phyloP scores from a whole-genome alignment of 75 land plant species.

The Isoetes taiwanensis region DNA sequence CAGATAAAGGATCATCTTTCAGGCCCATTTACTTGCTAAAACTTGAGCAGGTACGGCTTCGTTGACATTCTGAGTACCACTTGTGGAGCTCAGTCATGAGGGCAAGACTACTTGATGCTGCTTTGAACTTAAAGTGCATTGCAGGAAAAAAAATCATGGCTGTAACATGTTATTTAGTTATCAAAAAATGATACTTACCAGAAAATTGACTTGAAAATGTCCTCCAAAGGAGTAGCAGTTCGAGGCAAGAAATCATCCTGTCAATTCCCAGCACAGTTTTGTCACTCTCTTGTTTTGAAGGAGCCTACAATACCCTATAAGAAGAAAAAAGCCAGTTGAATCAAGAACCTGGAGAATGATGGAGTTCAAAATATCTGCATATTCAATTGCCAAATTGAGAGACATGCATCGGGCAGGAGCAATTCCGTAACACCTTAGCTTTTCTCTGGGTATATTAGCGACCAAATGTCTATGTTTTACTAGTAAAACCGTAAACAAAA shows the following conservation, averaged over 20 bases:
- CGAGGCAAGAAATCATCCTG: constrained; percentile 8
- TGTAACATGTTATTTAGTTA: too few relatives aligned
- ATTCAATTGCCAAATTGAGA: not conserved
- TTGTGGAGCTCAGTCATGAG: too few relatives aligned
- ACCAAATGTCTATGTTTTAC: not conserved
- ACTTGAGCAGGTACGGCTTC: too few relatives aligned
- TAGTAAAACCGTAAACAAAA: not conserved
- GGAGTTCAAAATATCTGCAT: not conserved
- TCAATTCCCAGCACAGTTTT: too few relatives aligned
- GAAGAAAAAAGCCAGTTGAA: not conserved
- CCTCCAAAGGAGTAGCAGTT: constrained; percentile 1
- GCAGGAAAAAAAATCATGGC: too few relatives aligned
- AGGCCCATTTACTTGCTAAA: too few relatives aligned
- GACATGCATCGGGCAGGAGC: constrained; percentile 9
- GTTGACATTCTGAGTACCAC: too few relatives aligned
- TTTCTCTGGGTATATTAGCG: not conserved
- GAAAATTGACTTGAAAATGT: not conserved
- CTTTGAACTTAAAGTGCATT: too few relatives aligned
- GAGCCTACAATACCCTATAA: not conserved
- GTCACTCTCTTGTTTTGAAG: too few relatives aligned
- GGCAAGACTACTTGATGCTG: too few relatives aligned
- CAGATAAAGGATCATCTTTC: too few relatives aligned
- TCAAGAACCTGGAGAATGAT: not conserved
- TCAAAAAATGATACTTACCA: constrained; percentile 1
- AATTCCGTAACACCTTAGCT: not conserved